Conservation (phyloP, 1,139 yeast species). For the Scheffersomyces segobiensis region DNA sequence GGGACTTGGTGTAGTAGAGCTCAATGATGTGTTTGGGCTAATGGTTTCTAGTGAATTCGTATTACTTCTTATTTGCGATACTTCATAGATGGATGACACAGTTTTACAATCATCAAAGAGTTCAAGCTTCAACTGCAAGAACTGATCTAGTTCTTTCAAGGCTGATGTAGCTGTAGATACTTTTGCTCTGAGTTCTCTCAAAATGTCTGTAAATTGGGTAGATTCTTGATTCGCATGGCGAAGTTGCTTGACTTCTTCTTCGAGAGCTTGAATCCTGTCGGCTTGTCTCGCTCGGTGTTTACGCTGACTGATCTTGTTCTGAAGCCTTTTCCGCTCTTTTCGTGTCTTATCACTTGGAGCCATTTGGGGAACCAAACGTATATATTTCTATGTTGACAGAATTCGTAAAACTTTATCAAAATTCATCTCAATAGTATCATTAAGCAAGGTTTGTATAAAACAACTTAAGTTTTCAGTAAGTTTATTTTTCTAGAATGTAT, state of each 20-base stretch:
- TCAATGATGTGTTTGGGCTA: not conserved
- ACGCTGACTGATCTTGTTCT: slow-evolving; percentile 1
- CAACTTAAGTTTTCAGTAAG: not conserved
- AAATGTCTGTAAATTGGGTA: not conserved
- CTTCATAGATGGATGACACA: not conserved
- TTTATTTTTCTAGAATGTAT: not conserved
- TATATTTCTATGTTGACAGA: too few species aligned
- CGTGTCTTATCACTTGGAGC: not conserved
- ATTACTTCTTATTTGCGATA: not conserved
- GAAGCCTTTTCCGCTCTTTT: not conserved
- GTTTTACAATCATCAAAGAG: not conserved
- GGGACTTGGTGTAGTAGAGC: not conserved
- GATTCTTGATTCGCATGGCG: not conserved
- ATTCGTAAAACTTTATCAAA: not conserved
- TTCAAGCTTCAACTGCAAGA: not conserved
- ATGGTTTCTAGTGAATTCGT: not conserved
- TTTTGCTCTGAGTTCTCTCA: not conserved
- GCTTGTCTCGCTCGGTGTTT: not conserved
- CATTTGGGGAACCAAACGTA: not conserved
- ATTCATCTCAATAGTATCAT: not conserved
- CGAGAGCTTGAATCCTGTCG: not conserved
- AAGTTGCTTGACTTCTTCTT: not conserved
- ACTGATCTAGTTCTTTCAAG: not conserved
- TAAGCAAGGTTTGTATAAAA: not conserved
- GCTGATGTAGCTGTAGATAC: not conserved